These are phyloP conservation scores for Leccinum subrobustum DNA, from an alignment of 1,284 basidiomycete species.

Conservation along the genomic window DNA sequence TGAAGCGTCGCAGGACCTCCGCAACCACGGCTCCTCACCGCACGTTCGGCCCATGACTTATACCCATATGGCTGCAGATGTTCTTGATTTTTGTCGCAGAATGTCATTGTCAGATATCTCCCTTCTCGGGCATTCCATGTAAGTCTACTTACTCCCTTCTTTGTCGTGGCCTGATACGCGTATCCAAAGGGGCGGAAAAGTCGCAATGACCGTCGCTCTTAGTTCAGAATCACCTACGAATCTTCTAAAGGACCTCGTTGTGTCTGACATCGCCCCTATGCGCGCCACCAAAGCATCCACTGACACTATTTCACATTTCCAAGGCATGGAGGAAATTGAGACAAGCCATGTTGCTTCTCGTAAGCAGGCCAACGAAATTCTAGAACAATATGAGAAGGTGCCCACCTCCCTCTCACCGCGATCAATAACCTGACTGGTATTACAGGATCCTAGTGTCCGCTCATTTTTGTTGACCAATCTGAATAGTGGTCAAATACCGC, in stretches of 20 bases:
- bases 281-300: slow-evolving; percentile 52
- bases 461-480: slow-evolving; percentile 87
- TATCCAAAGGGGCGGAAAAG: slow-evolving; percentile 78
- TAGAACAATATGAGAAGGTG: slow-evolving; percentile 62
- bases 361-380: slow-evolving; percentile 65
- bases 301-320: slow-evolving; percentile 67
- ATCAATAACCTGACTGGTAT: slow-evolving; percentile 3
- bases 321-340: slow-evolving; percentile 72
- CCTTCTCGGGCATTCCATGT: slow-evolving; percentile 87
- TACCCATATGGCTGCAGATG: slow-evolving; percentile 67
- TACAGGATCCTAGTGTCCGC: slow-evolving; percentile 65
- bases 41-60: slow-evolving; percentile 73
- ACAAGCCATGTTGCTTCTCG: slow-evolving; percentile 50
- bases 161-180: slow-evolving; percentile 4
- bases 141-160: slow-evolving; percentile 23
- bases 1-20: slow-evolving; percentile 58
- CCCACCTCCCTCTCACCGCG: neutral
- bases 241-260: slow-evolving; percentile 63
- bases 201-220: slow-evolving; percentile 78
- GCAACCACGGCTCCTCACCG: slow-evolving; percentile 83
- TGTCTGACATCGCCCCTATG: slow-evolving; percentile 80
- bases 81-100: slow-evolving; percentile 56
- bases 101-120: slow-evolving; percentile 59
- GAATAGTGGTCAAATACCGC: slow-evolving; percentile 35
- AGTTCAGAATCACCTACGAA: slow-evolving; percentile 45